These are phyloP conservation scores for Cadophora luteo-olivacea DNA, from an alignment of 2,329 filamentous ascomycete genomes.

Conservation along the genomic window DNA sequence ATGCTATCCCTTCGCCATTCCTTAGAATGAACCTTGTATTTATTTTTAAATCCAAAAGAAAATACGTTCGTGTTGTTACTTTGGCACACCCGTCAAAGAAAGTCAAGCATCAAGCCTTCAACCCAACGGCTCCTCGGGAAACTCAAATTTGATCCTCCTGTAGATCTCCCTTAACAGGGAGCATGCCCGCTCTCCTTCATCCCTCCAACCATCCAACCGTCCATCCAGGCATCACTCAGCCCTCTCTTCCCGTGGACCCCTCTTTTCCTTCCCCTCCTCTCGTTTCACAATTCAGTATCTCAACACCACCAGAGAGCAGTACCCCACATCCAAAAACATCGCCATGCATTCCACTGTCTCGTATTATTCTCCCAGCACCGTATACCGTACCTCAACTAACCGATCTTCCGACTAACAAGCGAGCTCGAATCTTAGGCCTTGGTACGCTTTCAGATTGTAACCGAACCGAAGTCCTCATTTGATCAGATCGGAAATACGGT, in stretches of 20 bases:
- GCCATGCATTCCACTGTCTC: background rate
- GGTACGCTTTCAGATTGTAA: background rate
- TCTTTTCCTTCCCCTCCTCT: background rate
- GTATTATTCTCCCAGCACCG: background rate
- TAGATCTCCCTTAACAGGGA: slow-evolving; percentile 7
- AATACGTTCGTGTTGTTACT: background rate
- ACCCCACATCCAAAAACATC: background rate
- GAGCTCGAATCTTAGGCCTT: background rate
- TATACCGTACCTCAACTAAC: background rate
- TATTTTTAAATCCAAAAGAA: background rate
- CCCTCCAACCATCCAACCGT: background rate
- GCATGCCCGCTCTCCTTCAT: background rate
- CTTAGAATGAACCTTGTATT: too few relatives aligned
- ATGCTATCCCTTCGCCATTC: background rate
- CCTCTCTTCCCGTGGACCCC: background rate
- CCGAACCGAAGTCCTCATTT: background rate
- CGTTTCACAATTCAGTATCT: background rate
- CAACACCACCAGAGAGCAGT: too few relatives aligned
- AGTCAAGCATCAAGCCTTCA: background rate
- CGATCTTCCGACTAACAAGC: background rate
- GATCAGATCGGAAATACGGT: too few relatives aligned
- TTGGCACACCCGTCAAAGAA: too few relatives aligned
- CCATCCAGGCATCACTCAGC: background rate
- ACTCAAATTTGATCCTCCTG: slow-evolving; percentile 9
- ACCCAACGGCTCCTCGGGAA: background rate